These are phyloP conservation scores for Ormosia emarginata DNA, from an alignment of 306 rosid genomes.

Conservation along the genomic window DNA sequence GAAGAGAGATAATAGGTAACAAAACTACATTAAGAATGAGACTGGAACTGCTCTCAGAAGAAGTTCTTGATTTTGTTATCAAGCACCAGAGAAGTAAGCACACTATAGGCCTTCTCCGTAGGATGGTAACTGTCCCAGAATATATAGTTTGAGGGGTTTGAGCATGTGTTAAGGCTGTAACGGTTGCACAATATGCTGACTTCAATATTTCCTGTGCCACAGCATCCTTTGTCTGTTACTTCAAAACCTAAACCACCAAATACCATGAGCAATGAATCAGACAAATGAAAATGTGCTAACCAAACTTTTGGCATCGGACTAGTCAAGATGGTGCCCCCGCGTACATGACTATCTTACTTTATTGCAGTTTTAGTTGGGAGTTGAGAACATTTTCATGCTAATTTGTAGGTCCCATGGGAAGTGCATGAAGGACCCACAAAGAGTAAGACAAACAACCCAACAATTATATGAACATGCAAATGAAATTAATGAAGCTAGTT, in stretches of 20 bases:
- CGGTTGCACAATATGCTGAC: constrained; percentile 50
- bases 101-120: constrained; percentile 38
- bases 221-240: constrained; percentile 54
- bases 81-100: constrained; percentile 23
- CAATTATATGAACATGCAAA: neutral
- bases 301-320: neutral
- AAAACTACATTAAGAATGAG: neutral
- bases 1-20: neutral
- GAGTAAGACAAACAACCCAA: neutral
- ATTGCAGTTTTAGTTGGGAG: neutral
- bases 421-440: neutral
- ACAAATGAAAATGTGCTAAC: neutral
- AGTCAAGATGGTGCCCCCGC: neutral
- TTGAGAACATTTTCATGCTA: neutral
- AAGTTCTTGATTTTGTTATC: constrained; percentile 36
- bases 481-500: neutral
- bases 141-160: constrained; percentile 39
- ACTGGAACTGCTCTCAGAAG: constrained; percentile 23
- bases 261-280: neutral
- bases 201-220: constrained; percentile 80
- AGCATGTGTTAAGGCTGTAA: constrained; percentile 21
- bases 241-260: constrained; percentile 53
- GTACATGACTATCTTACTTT: neutral
- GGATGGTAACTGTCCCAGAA: constrained; percentile 81
- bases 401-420: neutral